Evolutionary conservation across 2,329 filamentous ascomycete species (phyloP), one percentile per base, ranked within the genome.

Genomic region (Fonsecaea erecta): DNA sequence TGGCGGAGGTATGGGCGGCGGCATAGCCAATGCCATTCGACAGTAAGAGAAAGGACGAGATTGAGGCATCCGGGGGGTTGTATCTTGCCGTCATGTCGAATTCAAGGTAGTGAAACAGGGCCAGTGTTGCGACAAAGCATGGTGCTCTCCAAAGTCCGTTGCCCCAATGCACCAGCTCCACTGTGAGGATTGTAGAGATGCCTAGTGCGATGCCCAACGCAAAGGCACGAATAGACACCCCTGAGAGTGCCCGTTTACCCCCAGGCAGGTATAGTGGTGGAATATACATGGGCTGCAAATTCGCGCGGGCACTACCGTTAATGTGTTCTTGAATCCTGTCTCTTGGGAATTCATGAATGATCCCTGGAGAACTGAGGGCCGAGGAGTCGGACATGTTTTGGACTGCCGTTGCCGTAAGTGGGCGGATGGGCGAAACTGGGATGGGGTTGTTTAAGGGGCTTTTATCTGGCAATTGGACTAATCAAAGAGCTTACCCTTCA

Each of bases 21-120:
- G 90, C 90, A 78, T 98, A 98, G 5, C 87, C 87, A 51, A 85
- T 86, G 76, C 95, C 95, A 77, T 99, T 99, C 56, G 87, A 87
- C 40, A 88, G 89, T 37, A 98, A 84, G 14, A 99, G 86, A 76
- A 96, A 99, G 37, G 91, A 90, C 60, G 86, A 85, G 21, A 93
- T 82, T 26, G 84, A 85, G 21, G 91, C 92, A 58, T 87, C 83
- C 16, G 84, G 83, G 0, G 91, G 92, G 78, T 98, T 98, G 80
- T 90, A 91, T 62, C 84, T 82, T 8, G 94, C 93, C 0, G 94
- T 97, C 34, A 89, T 92, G 84, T 88, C 96, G 82, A 93, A 99
- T 79, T 99, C 95, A 77, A 98, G 88, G 79, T 97, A 98, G 82
- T 99, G 95, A 80, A 98, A 98, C 32, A 90, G 72, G 28, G 89